phyloP scores from a whole-genome alignment of 2,329 filamentous ascomycete species.

The Cercospora canescens region DNA sequence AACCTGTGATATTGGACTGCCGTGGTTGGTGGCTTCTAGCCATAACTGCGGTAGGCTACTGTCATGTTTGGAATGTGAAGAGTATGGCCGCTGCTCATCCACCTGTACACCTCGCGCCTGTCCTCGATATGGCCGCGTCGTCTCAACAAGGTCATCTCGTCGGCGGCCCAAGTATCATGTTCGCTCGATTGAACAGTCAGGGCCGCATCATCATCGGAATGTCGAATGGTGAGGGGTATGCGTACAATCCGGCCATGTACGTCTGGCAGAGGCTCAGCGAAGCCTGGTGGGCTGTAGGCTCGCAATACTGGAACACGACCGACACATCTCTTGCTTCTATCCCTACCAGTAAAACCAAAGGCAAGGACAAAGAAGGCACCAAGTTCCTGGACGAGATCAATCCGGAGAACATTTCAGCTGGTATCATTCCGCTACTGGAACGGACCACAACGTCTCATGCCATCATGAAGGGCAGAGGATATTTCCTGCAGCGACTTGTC shows the following conservation, averaged over 20 bases:
- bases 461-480: conserved; percentile 85
- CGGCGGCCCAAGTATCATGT: conserved; percentile 79
- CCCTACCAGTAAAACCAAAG: conserved; percentile 57
- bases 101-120: conserved; percentile 82
- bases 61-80: conserved; percentile 90
- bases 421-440: conserved; percentile 90
- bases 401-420: conserved; percentile 72
- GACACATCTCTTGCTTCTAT: conserved; percentile 84
- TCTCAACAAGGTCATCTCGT: conserved; percentile 78
- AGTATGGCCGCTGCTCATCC: conserved; percentile 77
- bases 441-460: conserved; percentile 93
- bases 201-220: conserved; percentile 87
- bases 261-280: conserved; percentile 96
- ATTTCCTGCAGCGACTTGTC: conserved; percentile 86
- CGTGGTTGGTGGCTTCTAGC: conserved; percentile 86
- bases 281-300: conserved; percentile 96
- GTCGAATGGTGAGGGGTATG: conserved; percentile 91
- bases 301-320: conserved; percentile 98
- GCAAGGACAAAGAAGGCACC: conserved; percentile 47
- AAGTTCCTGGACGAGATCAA: conserved; percentile 47
- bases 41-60: conserved; percentile 84
- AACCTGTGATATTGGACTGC: conserved; percentile 91
- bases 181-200: conserved; percentile 84
- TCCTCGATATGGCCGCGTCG: conserved; percentile 82
- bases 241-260: conserved; percentile 82